These are phyloP conservation scores for Botrytis fabae DNA, from an alignment of 2,329 filamentous ascomycete genomes.

Conservation along the genomic window DNA sequence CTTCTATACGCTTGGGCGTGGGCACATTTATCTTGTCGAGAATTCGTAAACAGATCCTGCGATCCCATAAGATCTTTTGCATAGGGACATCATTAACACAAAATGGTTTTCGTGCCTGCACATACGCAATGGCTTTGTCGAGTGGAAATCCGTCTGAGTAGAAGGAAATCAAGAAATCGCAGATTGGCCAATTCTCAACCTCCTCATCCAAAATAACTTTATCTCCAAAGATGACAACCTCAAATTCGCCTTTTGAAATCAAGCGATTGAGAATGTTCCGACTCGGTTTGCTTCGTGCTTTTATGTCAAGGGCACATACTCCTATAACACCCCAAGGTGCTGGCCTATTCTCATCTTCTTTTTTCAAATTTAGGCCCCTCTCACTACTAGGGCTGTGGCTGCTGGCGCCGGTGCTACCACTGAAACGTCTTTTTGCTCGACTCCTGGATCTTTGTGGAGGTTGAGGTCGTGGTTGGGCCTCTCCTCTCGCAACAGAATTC, in stretches of 20 bases:
- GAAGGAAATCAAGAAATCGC: conserved; percentile 94
- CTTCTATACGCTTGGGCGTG: conserved; percentile 83
- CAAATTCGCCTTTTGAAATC: conserved; percentile 88
- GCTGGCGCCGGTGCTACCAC: conserved; percentile 77
- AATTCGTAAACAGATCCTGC: conserved; percentile 82
- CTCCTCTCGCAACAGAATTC: conserved; percentile 38
- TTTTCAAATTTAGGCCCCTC: conserved; percentile 50
- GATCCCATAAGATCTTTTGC: conserved; percentile 96
- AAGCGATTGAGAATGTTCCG: conserved; percentile 92
- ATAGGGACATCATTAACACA: conserved; percentile 97
- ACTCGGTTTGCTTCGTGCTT: conserved; percentile 95
- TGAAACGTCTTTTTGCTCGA: conserved; percentile 71
- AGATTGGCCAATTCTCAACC: conserved; percentile 91
- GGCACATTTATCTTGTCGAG: conserved; percentile 87
- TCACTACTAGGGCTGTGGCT: conserved; percentile 80
- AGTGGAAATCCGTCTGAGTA: conserved; percentile 97
- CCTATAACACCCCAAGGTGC: conserved; percentile 72
- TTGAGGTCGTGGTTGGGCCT: conserved; percentile 43
- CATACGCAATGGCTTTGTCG: conserved; percentile 95
- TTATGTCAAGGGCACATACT: conserved; percentile 92
- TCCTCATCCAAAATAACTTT: conserved; percentile 98
- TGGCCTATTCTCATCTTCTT: conserved; percentile 63
- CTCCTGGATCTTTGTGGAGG: conserved; percentile 62
- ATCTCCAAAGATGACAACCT: conserved; percentile 96
- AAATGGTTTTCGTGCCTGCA: conserved; percentile 88